Base-by-base conservation (phyloP, 257 asterid genomes). In the Solanum peruvianum region DNA sequence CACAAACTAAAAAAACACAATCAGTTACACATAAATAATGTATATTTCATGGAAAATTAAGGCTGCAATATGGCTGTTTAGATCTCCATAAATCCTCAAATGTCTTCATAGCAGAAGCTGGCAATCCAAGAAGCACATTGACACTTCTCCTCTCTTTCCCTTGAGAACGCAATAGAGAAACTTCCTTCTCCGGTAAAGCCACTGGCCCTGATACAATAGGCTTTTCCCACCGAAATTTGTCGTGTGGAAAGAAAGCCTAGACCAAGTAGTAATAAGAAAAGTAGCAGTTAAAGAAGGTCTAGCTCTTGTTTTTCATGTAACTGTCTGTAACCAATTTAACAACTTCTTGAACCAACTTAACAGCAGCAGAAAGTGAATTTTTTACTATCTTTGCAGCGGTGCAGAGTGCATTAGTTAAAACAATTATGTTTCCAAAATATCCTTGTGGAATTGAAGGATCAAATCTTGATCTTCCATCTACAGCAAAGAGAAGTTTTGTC, bases 101-200 rank as follows among this genome's bases (percentile, higher is more conserved):
- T 23, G 88, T 92, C 88, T 92, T 89, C 98, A 96, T 95, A 41
- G 99, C 98, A 75, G 96, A 82, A 33, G 95, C 92, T 25, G 98
- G 98, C 98, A 95, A 92, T 29, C 99, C 98, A 60, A 96, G 91
- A 70, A 96, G 98, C 87, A 96, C 98, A 87, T 94, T 95, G 4
- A 96, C 90, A 78, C 91, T 93, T 86, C 90, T 96, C 92, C 94
- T 94, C 86, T 93, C 95, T 11, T 88, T 93, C 2, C 98, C 98
- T 89, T 94, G 95, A 25, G 98, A 95, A 21, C 93, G 97, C 56
- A 96, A 96, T 82, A 95, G 86, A 45, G 92, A 92, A 29, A 95
- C 98, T 85, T 96, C 99, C 91, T 92, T 96, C 89, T 95, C 98
- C 0, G 98, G 98, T 78, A 96, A 88, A 6, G 90, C 94, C 47